Evolutionary conservation across 2,329 filamentous ascomycete species (phyloP), one percentile per base, ranked within the genome.

Genomic region (Apiospora phragmitis): DNA sequence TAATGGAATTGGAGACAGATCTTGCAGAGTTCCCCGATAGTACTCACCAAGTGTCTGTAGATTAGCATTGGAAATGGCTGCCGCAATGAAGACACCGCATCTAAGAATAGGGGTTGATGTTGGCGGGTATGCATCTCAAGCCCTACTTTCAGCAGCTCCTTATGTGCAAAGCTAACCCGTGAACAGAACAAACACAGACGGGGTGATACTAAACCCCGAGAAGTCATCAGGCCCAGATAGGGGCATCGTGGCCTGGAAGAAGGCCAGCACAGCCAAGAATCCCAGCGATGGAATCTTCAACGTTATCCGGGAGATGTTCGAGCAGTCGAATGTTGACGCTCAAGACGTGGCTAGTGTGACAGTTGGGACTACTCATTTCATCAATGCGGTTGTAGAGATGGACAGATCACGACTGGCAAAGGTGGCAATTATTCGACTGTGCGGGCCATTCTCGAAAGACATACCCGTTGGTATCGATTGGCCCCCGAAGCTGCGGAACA

Each of bases 301-400:
- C 67, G 83, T 82, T 47, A 84, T 88, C 69, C 79, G 76, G 9
- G 77, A 78, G 29, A 84, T 87, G 80, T 81, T 88, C 72, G 47
- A 71, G 70, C 67, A 70, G 24, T 73, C 74, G 2, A 70, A 70
- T 5, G 69, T 76, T 16, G 47, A 73, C 4, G 47, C 47, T 7
- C 47, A 77, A 0, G 76, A 82, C 6, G 80, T 88, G n/a, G 82
- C 84, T 14, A 84, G 83, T 71, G 82, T 88, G 18, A 86, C 85
- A 1, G 86, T 88, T 71, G 86, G 86, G 69, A 87, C 85, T 1
- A 89, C 87, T 0, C 87, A 90, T 71, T 90, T 90, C 74, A 83
- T 90, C 74, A 90, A 90, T 71, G 87, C 87, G 8, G 85, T 90
- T 1, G 81, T 90, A 0, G 86, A 89, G 75, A 80, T 84, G 59